Base-by-base conservation (phyloP, 352 stramenopile genomes). In the Phytophthora ramorum region DNA sequence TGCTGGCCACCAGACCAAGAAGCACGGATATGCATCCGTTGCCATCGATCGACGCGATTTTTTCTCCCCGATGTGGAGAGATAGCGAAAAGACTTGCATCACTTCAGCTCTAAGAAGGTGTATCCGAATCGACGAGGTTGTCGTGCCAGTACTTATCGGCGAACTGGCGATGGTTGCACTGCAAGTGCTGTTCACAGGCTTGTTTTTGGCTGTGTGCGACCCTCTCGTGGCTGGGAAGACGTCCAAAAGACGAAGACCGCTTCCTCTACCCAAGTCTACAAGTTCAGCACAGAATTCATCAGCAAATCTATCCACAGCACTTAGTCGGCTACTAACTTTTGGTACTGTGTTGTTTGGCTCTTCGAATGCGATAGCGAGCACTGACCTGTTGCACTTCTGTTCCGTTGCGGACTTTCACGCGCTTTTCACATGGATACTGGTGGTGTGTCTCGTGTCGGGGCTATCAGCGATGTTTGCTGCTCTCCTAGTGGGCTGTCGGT, bases 371-470 rank as follows among this genome's bases (percentile, higher is more conserved):
- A 58, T 71, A 10, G 17, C 59, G 10, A 78, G 67, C 34, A 58
- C 62, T 1, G 41, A 67, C 38, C 32, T 85, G 20, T 49, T 78
- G 13, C 32, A 68, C 9, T 69, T 67, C 13, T 81, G 74, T 22
- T 67, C 65, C 34, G 71, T 73, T 58, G 65, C 65, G 35, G 51
- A 61, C 43, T 69, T 52, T 37, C 58, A 56, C 19, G 46, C 26
- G 5, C 13, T 78, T 16, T 61, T 78, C 41, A 74, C 71, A 47
- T 76, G 70, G 67, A 19, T 70, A n/a, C 53, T 85, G 16, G 38
- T 65, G 14, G 26, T 75, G 10, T 63, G 72, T 44, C 55, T 69
- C 2, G 20, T 69, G 16, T 81, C 64, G 2, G 64, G 70, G 2
- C 17, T 86, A 6, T 73, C 66, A n/a, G 32, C 65, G 7, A 19